Base-by-base conservation (phyloP, 2,329 filamentous ascomycete species). In the Pseudogymnoascus destructans region DNA sequence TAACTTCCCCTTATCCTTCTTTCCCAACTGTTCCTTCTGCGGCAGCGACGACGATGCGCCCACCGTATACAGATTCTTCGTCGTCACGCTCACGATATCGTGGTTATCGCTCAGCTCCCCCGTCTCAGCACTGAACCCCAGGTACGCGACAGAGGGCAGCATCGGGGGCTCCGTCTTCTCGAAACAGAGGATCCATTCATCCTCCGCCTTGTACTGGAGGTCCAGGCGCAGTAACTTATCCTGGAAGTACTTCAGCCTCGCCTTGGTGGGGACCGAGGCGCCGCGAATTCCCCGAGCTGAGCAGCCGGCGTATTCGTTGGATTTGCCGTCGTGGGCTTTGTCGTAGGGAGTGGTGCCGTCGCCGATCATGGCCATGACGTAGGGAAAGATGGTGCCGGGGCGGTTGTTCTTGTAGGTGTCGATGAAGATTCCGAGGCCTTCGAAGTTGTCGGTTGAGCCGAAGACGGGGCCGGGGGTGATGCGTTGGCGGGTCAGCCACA, bases 341-440 rank as follows among this genome's bases (percentile, higher is more conserved):
- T 97, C 90, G 74, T 98, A 98, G 11, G 77, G 71, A 5, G 86
- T 95, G 70, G 89, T 77, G 62, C 93, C 92, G 71, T 98, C 93
- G 61, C 93, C 93, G 65, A 90, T 78, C 93, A 97, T 97, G 62
- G 91, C 92, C 91, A 97, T 96, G 67, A 98, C 86, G 70, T 95
- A 96, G 56, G 93, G 93, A 74, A 98, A 98, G 52, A 95, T 87
- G 40, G 89, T 86, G 42, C 93, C 93, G 0, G 93, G 92, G 11
- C 93, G 84, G 76, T 96, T 95, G 77, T 98, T 98, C 83, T 98
- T 98, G 79, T 98, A 98, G 46, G 93, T 98, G 71, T 98, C 93
- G 74, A 98, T 82, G 76, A 71, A 97, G 72, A 98, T 80, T 58
- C 90, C 93, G 52, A 98, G 79, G 3, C 93, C 93, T 71, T 98